Evolutionary conservation across 2,329 filamentous ascomycete genomes (phyloP).

Genomic region (Diaporthe capsici): DNA sequence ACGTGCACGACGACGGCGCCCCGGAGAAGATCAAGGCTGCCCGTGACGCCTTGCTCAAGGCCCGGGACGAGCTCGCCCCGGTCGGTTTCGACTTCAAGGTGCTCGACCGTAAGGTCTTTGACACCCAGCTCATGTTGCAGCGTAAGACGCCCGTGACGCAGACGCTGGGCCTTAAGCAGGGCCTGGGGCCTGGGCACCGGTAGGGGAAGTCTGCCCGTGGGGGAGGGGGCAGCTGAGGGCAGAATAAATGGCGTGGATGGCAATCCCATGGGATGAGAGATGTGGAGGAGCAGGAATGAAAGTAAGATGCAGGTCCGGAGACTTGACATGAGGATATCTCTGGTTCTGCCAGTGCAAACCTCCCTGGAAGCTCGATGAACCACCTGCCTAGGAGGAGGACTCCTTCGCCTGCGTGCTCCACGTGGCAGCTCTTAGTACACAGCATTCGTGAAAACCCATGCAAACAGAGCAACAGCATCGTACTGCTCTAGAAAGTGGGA

Average conservation of each 20-base stretch:
- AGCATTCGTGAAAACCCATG: not conserved
- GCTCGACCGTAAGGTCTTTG: slow-evolving; percentile 67
- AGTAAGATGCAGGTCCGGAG: not conserved
- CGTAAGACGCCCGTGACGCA: slow-evolving; percentile 37
- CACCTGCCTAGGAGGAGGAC: not conserved
- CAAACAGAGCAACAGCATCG: not conserved
- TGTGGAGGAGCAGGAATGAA: too few relatives aligned
- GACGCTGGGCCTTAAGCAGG: slow-evolving; percentile 37
- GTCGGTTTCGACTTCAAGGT: slow-evolving; percentile 67
- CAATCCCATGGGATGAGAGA: not conserved
- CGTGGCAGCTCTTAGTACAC: not conserved
- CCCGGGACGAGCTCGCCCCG: slow-evolving; percentile 60
- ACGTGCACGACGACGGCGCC: slow-evolving; percentile 69
- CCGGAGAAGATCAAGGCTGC: slow-evolving; percentile 70
- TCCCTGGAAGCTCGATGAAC: not conserved
- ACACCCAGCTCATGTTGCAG: slow-evolving; percentile 54
- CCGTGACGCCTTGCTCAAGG: slow-evolving; percentile 63
- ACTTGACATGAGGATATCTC: not conserved
- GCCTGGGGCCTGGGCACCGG: slow-evolving; percentile 28
- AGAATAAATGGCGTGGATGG: not conserved
- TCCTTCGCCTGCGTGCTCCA: not conserved
- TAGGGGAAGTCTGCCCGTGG: not conserved
- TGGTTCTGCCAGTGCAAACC: not conserved
- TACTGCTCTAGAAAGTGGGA: not conserved
- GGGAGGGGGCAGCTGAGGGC: not conserved